Conservation (phyloP, 306 rosid species). For the Pueraria montana region DNA sequence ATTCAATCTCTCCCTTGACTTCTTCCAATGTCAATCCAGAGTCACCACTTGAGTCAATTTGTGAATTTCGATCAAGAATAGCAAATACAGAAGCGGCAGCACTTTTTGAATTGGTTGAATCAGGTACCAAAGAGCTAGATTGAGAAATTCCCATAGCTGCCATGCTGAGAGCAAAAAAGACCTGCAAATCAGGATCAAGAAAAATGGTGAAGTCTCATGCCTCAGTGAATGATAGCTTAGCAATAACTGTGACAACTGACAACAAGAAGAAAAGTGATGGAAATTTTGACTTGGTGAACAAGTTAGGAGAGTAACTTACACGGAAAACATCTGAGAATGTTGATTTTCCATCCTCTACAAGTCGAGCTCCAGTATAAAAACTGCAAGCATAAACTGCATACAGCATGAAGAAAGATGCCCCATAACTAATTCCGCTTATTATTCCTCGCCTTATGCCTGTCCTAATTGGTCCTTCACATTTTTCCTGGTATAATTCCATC, state of each 20-base stretch:
- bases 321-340: constrained; percentile 65
- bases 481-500: constrained; percentile 59
- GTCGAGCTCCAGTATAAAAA: constrained; percentile 74
- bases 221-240: neutral
- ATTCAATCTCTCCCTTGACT: constrained; percentile 71
- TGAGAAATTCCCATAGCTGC: constrained; percentile 72
- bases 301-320: constrained; percentile 49
- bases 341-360: constrained; percentile 58
- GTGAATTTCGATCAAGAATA: constrained; percentile 74
- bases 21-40: constrained; percentile 60
- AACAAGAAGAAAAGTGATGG: neutral
- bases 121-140: constrained; percentile 65
- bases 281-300: neutral
- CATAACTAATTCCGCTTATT: constrained; percentile 66
- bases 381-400: constrained; percentile 59
- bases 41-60: constrained; percentile 65
- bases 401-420: constrained; percentile 64
- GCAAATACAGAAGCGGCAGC: constrained; percentile 78
- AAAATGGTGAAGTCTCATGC: neutral
- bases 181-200: constrained; percentile 55
- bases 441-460: constrained; percentile 63
- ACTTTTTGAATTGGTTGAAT: constrained; percentile 62
- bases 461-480: constrained; percentile 71
- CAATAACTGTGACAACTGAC: too few relatives aligned
- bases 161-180: constrained; percentile 73